Conservation (phyloP, 1,284 basidiomycete genomes). For the Leccinum subrobustum region DNA sequence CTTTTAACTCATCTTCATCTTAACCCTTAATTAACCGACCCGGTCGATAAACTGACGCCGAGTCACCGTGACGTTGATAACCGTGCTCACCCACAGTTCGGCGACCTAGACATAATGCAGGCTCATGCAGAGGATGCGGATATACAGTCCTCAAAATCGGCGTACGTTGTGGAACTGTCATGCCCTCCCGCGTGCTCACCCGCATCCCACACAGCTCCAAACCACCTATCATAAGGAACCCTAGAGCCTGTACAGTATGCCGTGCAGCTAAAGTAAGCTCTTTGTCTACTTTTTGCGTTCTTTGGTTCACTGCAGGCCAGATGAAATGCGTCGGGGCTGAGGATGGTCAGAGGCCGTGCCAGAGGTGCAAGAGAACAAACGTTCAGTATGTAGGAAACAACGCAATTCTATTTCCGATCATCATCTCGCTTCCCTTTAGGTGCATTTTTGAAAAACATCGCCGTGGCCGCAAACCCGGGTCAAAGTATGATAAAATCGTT, state of each 20-base stretch:
- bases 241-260: constrained; percentile 79
- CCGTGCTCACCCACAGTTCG: constrained; percentile 25
- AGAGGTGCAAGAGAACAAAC: constrained; percentile 76
- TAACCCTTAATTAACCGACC: constrained; percentile 40
- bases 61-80: constrained; percentile 41
- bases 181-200: constrained; percentile 12
- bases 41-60: constrained; percentile 41
- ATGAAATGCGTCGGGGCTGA: constrained; percentile 88
- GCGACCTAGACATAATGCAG: constrained; percentile 29
- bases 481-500: constrained; percentile 55
- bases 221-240: constrained; percentile 64
- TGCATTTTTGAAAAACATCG: constrained; percentile 85
- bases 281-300: constrained; percentile 17
- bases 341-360: constrained; percentile 71
- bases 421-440: constrained; percentile 38
- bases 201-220: constrained; percentile 37
- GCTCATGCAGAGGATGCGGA: constrained; percentile 28
- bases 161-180: constrained; percentile 17
- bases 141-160: constrained; percentile 33
- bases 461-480: constrained; percentile 82
- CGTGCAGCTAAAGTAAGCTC: constrained; percentile 69
- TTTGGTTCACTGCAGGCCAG: constrained; percentile 39
- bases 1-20: constrained; percentile 29
- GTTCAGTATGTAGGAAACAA: constrained; percentile 53
- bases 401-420: constrained; percentile 8